phyloP scores from a whole-genome alignment of 768 basidiomycete genomes.

The Leucocoprinus leucothites region DNA sequence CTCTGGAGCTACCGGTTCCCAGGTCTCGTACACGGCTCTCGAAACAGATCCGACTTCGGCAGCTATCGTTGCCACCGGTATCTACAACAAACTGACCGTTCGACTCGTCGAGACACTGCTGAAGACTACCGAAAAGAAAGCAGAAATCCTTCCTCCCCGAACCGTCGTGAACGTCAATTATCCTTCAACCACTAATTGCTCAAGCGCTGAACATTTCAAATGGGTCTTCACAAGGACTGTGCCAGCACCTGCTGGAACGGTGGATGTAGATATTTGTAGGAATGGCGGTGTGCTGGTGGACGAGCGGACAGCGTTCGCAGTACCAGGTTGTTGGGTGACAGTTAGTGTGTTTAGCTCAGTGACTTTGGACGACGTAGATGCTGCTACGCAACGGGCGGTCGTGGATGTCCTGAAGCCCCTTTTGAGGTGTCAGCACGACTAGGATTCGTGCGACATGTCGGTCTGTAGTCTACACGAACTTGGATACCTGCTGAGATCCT shows the following conservation, averaged over 20 bases:
- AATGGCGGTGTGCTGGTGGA: slow-evolving; percentile 32
- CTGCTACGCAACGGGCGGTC: slow-evolving; percentile 29
- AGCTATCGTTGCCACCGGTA: slow-evolving; percentile 26
- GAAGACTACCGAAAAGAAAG: slow-evolving; percentile 7
- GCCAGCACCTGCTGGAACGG: slow-evolving; percentile 16
- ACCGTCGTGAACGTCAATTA: slow-evolving; percentile 43
- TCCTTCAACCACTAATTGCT: slow-evolving; percentile 29
- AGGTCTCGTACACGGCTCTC: slow-evolving; percentile 44
- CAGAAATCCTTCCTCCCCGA: slow-evolving; percentile 33
- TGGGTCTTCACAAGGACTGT: slow-evolving; percentile 37
- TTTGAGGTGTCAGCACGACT: slow-evolving; percentile 24
- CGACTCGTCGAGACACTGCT: slow-evolving; percentile 28
- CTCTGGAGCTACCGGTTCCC: slow-evolving; percentile 28
- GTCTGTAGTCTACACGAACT: too few species aligned
- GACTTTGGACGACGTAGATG: slow-evolving; percentile 34
- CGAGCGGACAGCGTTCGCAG: slow-evolving; percentile 31
- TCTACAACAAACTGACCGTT: slow-evolving; percentile 34
- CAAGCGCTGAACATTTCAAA: slow-evolving; percentile 25
- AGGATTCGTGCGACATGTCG: too few species aligned
- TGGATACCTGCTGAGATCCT: too few species aligned
- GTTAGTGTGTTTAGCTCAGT: slow-evolving; percentile 37
- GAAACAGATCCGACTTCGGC: slow-evolving; percentile 24
- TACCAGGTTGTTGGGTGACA: slow-evolving; percentile 32
- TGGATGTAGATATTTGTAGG: slow-evolving; percentile 38
- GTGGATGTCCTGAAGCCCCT: slow-evolving; percentile 25